Evolutionary conservation across 2,329 filamentous ascomycete species (phyloP), one percentile per base, ranked within the genome.

Genomic region (Blastomyces parvus): DNA sequence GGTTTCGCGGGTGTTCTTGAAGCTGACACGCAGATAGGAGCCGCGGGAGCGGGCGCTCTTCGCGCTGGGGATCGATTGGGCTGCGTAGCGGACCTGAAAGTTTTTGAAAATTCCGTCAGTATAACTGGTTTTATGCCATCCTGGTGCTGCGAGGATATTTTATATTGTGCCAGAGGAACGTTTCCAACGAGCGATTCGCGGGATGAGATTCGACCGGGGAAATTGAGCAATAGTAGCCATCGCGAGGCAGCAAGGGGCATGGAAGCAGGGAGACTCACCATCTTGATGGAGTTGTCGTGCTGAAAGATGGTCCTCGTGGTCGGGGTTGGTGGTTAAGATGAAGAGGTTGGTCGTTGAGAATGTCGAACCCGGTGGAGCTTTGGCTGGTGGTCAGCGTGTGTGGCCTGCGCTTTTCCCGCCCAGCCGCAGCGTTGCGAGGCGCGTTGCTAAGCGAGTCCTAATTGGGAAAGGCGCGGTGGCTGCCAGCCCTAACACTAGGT

Each of bases 1-100:
- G 72, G 93, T 97, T 86, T 99, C 95, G 78, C 94, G 91, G 80
- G 94, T 99, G 88, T 99, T 99, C 89, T 99, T 99, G 90, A 97
- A 99, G 74, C 90, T 96, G 75, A 97, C 93, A 80, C 94, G 91
- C 76, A 99, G 90, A 86, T 97, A 99, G 80, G 92, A 91, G 82
- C 95, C 94, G 83, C 94, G 92, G 79, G 93, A 89, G 84, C 93
- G 91, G 82, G 94, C 94, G 83, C 90, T 96, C 87, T 96, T 97
- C 74, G 88, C 85, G 81, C 87, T 83, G 76, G 88, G 84, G 79
- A 95, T 93, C 80, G 91, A 86, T 78, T 88, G 90, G 79, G 89
- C 89, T 82, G 91, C 91, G 91, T 97, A 97, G 82, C 92, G 91
- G 85, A 96, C 91, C 91, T 95, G 76, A 62, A 64, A 44, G 70